A percentile compares a stretch with the other conserved stretches of the same genome.
phyloP scores from a whole-genome alignment of 2,329 filamentous ascomycete species.

The Juglanconis sp. region DNA sequence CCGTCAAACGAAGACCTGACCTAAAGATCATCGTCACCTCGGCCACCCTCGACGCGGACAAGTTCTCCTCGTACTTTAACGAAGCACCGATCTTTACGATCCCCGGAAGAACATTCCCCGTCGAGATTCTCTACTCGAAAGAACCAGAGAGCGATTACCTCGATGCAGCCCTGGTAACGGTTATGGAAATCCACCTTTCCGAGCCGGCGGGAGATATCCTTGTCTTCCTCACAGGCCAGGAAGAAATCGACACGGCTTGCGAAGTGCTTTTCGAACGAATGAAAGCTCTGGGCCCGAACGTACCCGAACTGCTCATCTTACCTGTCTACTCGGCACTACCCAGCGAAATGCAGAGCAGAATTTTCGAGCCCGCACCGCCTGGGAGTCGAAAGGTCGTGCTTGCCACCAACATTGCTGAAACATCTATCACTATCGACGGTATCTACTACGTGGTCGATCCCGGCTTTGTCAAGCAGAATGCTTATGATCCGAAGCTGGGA shows the following conservation, averaged over 20 bases:
- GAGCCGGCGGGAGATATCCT: conserved; percentile 91
- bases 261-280: conserved; percentile 93
- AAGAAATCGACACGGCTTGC: conserved; percentile 94
- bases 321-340: conserved; percentile 96
- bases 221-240: conserved; percentile 94
- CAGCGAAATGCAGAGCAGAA: conserved; percentile 87
- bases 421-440: conserved; percentile 94
- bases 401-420: conserved; percentile 97
- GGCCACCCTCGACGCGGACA: conserved; percentile 93
- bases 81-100: conserved; percentile 96
- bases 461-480: conserved; percentile 96
- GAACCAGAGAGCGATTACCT: conserved; percentile 96
- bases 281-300: conserved; percentile 87
- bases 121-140: conserved; percentile 91
- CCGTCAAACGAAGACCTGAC: conserved; percentile 78
- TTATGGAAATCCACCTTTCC: conserved; percentile 96
- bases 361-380: conserved; percentile 88
- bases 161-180: conserved; percentile 88
- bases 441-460: conserved; percentile 98
- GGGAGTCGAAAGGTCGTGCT: conserved; percentile 92
- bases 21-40: conserved; percentile 95
- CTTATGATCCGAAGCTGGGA: conserved; percentile 92
- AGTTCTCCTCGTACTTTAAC: conserved; percentile 95
- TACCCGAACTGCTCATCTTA: conserved; percentile 87
- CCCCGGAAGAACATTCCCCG: conserved; percentile 89